These are phyloP conservation scores for Xylaria castorea DNA, from an alignment of 495 filamentous ascomycete genomes.

Conservation along the genomic window DNA sequence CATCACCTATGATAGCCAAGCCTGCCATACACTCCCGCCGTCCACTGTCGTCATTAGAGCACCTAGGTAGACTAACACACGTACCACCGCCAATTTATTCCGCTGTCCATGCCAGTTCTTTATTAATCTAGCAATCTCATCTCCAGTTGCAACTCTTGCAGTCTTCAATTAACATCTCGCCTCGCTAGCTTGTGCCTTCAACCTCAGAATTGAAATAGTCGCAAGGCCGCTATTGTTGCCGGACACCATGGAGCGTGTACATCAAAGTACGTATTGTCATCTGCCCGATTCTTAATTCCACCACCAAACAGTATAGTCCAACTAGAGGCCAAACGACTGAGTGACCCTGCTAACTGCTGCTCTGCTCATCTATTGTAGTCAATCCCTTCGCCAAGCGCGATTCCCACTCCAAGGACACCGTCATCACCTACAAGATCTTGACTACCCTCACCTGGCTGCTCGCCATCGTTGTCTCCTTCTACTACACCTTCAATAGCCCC, in stretches of 20 bases:
- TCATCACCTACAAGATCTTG: constrained; percentile 67
- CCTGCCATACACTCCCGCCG: background rate
- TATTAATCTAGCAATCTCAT: background rate
- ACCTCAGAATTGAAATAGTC: constrained; percentile 2
- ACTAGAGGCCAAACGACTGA: constrained; percentile 22
- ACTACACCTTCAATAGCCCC: constrained; percentile 70
- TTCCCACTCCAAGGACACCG: constrained; percentile 57
- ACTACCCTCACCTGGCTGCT: constrained; percentile 76
- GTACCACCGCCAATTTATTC: constrained; percentile 8
- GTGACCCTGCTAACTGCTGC: constrained; percentile 15
- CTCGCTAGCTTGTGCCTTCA: background rate
- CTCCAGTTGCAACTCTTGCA: background rate
- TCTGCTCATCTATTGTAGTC: constrained; percentile 44
- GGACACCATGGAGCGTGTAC: constrained; percentile 50
- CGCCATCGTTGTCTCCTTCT: constrained; percentile 68
- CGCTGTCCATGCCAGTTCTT: background rate
- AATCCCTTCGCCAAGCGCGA: constrained; percentile 75
- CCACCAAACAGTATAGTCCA: background rate
- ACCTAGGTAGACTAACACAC: background rate
- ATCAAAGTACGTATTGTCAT: constrained; percentile 43
- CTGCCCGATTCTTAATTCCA: background rate
- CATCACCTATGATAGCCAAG: constrained; percentile 6
- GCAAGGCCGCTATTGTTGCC: background rate
- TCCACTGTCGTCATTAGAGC: constrained; percentile 15
- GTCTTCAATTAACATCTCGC: background rate